Evolutionary conservation across 2,329 filamentous ascomycete genomes (phyloP).

Genomic region (Chaetomium globosum): DNA sequence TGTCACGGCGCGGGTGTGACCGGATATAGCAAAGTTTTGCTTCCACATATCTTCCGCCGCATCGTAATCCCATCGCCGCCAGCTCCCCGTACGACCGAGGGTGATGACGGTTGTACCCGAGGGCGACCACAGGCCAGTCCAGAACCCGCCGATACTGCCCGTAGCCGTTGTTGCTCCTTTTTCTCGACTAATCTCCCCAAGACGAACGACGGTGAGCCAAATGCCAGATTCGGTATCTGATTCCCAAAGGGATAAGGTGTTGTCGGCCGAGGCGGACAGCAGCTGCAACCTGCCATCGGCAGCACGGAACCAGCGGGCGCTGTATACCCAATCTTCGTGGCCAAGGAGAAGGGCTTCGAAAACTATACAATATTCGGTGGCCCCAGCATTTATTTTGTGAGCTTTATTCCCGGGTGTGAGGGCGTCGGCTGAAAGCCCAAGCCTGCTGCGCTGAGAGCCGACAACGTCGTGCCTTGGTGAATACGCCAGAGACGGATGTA

Average conservation of each 20-base stretch:
- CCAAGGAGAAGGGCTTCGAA: conserved; percentile 93
- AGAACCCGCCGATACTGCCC: conserved; percentile 93
- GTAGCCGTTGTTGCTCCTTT: conserved; percentile 97
- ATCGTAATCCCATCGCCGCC: conserved; percentile 80
- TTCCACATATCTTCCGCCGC: conserved; percentile 67
- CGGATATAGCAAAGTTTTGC: conserved; percentile 75
- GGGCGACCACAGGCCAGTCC: conserved; percentile 91
- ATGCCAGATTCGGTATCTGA: conserved; percentile 81
- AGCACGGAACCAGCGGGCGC: conserved; percentile 69
- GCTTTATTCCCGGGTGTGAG: conserved; percentile 79
- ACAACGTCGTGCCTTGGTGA: conserved; percentile 68
- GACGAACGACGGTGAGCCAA: conserved; percentile 81
- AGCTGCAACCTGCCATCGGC: conserved; percentile 62
- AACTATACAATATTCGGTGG: conserved; percentile 73
- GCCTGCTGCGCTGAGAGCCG: conserved; percentile 55
- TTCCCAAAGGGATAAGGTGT: conserved; percentile 92
- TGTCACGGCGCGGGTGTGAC: conserved; percentile 80
- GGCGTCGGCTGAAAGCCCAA: conserved; percentile 59
- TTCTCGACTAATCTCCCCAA: conserved; percentile 91
- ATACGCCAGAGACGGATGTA: conserved; percentile 94
- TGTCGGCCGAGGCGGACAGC: conserved; percentile 90
- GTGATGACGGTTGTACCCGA: conserved; percentile 74
- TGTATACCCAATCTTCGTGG: conserved; percentile 99
- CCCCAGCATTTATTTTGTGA: conserved; percentile 68
- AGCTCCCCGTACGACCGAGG: conserved; percentile 88